Base-by-base conservation (phyloP, 257 asterid genomes). In the Leptodermis oblonga region DNA sequence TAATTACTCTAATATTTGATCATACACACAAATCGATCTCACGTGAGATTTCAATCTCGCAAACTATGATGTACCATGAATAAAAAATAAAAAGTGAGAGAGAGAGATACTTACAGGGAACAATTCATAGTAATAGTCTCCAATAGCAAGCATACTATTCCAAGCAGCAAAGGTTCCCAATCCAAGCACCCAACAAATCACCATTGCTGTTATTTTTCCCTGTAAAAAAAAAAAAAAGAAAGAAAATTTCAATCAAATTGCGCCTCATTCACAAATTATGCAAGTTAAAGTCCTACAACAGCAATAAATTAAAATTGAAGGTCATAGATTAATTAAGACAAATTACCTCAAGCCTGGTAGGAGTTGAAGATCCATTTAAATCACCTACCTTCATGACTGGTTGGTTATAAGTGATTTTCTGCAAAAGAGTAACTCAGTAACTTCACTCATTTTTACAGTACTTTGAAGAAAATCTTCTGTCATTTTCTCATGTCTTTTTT, bases 291-390 rank as follows among this genome's bases (percentile, higher is more conserved):
- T 30, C 45, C 59, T n/a, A 1, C 0, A 13, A 8, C 23, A n/a
- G n/a, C n/a, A n/a, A n/a, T 11, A 1, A 25, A 25, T 37, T 15
- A 1, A 28, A 33, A 23, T 4, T 52, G 48, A n/a, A 26, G 7
- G 46, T n/a, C 41, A 7, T 34, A 31, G 18, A 20, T 3, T 12
- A 23, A 6, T 42, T 23, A 43, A 69, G 76, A 90, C 97, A n/a
- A n/a, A n/a, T n/a, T n/a, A n/a, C n/a, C 96, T 88, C 90, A 76
- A 90, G 83, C 85, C 85, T 85, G 46, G 87, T 77, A 36, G 89
- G 88, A 62, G n/a, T 65, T 41, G 90, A 34, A 39, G 39, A 67
- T 1, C 13, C 78, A 43, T 43, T 67, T 7, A 77, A 45, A 36
- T 77, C 77, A 45, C 0, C 67, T 18, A 23, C 74, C 64, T 58